Evolutionary conservation across 108 stramenopile genomes (phyloP).

Genomic region (Schizochytrium sp.): DNA sequence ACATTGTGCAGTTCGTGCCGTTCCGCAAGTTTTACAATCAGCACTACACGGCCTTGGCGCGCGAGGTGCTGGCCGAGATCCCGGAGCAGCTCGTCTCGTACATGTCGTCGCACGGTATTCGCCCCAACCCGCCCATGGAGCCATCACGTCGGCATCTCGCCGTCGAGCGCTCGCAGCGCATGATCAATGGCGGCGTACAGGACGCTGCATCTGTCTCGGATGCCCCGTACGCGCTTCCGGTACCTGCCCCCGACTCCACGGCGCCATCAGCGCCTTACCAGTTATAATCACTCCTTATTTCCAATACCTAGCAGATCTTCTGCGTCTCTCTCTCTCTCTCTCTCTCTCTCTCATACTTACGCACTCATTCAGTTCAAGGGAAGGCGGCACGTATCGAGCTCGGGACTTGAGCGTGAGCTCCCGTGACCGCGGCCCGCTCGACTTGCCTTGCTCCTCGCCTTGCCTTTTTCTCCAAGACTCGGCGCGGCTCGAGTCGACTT

Average conservation of each 20-base stretch:
- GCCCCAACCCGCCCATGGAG: not conserved
- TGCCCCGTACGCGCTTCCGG: not conserved
- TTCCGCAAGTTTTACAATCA: conserved; percentile 24
- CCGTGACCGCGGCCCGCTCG: too few species aligned
- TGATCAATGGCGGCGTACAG: not conserved
- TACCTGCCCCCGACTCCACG: not conserved
- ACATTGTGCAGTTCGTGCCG: conserved; percentile 55
- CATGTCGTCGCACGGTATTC: not conserved
- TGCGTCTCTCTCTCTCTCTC: too few species aligned
- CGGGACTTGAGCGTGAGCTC: too few species aligned
- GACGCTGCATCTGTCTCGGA: not conserved
- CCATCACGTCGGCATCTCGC: not conserved
- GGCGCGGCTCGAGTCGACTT: too few species aligned
- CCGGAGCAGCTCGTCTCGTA: not conserved
- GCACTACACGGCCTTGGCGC: not conserved
- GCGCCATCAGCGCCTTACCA: too few species aligned
- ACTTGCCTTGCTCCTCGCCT: too few species aligned
- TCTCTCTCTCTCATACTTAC: too few species aligned
- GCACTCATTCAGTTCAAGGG: too few species aligned
- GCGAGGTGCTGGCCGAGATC: not conserved
- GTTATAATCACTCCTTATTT: too few species aligned
- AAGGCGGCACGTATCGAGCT: too few species aligned
- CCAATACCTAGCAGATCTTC: too few species aligned
- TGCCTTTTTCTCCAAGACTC: too few species aligned
- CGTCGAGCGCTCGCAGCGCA: not conserved